Evolutionary conservation across 331 rosid species (phyloP), one percentile per base, ranked within the genome.

Genomic region (Cydonia oblonga): DNA sequence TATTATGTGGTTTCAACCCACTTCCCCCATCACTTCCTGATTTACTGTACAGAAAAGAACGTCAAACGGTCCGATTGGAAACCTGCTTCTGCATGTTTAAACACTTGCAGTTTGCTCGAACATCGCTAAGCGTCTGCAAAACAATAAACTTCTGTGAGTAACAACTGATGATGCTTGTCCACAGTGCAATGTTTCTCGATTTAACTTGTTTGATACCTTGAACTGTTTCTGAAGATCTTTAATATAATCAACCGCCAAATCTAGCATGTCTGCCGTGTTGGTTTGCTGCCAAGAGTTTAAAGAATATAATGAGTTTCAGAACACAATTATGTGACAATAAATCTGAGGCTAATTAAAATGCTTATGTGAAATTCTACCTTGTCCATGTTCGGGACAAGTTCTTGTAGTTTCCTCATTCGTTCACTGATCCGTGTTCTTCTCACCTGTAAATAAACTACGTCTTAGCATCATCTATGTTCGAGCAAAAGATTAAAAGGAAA

Each of bases 211-310:
- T 51, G 24, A 4, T 76, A 93, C 98, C 97, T 93, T 86, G 70
- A 85, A 88, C 81, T 93, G 96, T 59, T 86, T 90, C 78, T 93
- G 97, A 66, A 93, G 98, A 64, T 93, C 90, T 74, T 93, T 93
- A 42, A 93, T 89, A 79, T 93, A 88, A 24, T 82, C 96, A 38
- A 89, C 96, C 20, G 98, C 96, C 81, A 93, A 79, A 70, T 93
- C 98, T 78, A 93, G 77, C 98, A 93, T 93, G 72, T 93, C 98
- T 28, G 97, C 87, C n/a, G 97, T 93, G 91, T 90, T 89, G 11
- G 96, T 89, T 93, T 93, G 98, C 98, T 93, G 90, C 64, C 72
- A 77, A 75, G 49, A 78, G 30, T 28, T 62, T 28, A 54, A 75
- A 63, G 14, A 76, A 30, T 20, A 28, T 46, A 71, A 26, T 61